Conservation (phyloP, 140 eudicot species). For the Bidens hawaiensis region DNA sequence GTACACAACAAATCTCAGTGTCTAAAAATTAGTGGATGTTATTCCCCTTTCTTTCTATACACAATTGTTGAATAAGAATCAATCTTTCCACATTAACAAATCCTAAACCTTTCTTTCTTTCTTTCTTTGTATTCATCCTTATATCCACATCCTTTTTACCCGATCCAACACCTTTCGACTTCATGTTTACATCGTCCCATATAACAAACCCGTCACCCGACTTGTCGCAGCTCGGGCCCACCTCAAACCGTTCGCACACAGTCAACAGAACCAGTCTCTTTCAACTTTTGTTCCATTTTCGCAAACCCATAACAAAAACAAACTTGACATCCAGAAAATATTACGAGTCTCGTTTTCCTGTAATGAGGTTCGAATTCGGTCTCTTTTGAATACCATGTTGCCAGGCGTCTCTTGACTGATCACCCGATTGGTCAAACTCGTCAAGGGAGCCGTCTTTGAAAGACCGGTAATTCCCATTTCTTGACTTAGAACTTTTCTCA, state of each 20-base stretch:
- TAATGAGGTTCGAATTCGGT: conserved; percentile 43
- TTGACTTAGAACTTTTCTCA: conserved; percentile 48
- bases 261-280: conserved; percentile 1
- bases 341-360: conserved; percentile 55
- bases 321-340: conserved; percentile 10
- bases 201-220: not conserved
- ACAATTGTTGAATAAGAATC: not conserved
- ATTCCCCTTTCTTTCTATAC: not conserved
- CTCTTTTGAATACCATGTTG: conserved; percentile 66
- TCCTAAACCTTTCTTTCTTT: not conserved
- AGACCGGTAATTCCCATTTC: conserved; percentile 63
- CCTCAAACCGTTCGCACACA: conserved; percentile 17
- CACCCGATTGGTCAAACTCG: conserved; percentile 53
- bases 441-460: conserved; percentile 52
- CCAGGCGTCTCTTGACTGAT: conserved; percentile 69
- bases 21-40: not conserved
- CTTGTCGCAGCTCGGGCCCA: not conserved
- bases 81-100: not conserved
- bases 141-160: not conserved
- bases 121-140: not conserved
- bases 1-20: conserved; percentile 3
- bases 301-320: conserved; percentile 3
- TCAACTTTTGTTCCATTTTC: not conserved
- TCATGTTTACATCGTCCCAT: too few relatives aligned
- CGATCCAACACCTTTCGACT: not conserved